Base-by-base conservation (phyloP, 345 rosid genomes). In the Eucalyptus brandiana region DNA sequence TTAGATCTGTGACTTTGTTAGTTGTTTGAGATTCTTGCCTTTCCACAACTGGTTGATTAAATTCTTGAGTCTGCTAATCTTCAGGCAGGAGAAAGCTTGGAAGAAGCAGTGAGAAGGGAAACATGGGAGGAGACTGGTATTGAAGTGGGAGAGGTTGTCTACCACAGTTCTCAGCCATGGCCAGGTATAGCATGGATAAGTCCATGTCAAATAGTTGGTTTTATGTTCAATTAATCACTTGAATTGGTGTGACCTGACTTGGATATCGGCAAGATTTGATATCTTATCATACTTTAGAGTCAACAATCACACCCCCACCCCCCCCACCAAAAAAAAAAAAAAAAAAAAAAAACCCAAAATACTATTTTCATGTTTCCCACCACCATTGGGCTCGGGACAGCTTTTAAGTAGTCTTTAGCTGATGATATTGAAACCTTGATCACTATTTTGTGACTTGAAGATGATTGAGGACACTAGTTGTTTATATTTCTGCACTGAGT, bases 71-170 rank as follows among this genome's bases (percentile, higher is more conserved):
- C 81, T 60, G 65, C 8, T 88, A 90, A 85, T 90, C 86, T 87
- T 69, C 93, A 97, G 99, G 98, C 99, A 89, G 99, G 99, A 91
- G 99, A 97, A 93, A 97, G 99, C 95, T 97, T 97, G 92, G 99
- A 97, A 92, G 99, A 96, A 92, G 99, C 99, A 53, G 99, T 96
- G 93, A 96, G 95, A 92, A 94, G 99, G 91, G 99, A 97, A 94
- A 97, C 99, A 87, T 94, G 94, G 95, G 99, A 97, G 90, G 98
- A 97, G 93, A 92, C 98, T 12, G 96, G 99, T 28, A 96, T 97
- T 92, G 99, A 97, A 95, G 99, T 97, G 62, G 99, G 96, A 89
- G 95, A 97, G 92, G 98, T 97, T 89, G 93, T 94, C 58, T 97
- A 96, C 87, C 99, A 97, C 91, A 97, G 99, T 92, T 97, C 98